phyloP scores from a whole-genome alignment of 2,329 filamentous ascomycete genomes.

The Chaetomium strumarium region DNA sequence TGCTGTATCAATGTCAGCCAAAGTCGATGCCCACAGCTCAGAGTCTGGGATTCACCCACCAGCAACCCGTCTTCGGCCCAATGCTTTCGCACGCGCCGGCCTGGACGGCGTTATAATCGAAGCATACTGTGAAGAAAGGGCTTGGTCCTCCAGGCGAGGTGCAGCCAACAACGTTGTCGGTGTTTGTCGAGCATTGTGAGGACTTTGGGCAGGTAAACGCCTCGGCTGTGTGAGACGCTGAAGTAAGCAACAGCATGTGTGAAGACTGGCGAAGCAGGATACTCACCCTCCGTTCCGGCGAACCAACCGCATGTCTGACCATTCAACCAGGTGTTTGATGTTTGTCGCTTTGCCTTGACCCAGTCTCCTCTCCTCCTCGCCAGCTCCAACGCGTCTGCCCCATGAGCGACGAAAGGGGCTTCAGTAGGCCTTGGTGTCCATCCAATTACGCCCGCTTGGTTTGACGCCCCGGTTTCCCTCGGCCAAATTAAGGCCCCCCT shows the following conservation, averaged over 20 bases:
- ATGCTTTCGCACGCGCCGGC: conserved; percentile 27
- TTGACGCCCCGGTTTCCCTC: conserved; percentile 12
- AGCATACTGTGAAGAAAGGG: conserved; percentile 31
- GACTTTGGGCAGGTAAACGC: conserved; percentile 18
- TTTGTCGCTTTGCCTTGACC: conserved; percentile 9
- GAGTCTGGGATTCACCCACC: conserved; percentile 24
- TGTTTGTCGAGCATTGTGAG: conserved; percentile 29
- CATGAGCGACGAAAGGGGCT: conserved; percentile 1
- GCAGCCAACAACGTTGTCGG: conserved; percentile 33
- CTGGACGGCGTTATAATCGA: conserved; percentile 30
- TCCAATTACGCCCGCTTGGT: conserved; percentile 11
- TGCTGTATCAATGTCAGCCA: conserved; percentile 3
- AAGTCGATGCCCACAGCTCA: not conserved
- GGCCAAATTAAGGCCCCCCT: conserved; percentile 1
- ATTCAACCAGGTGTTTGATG: conserved; percentile 23
- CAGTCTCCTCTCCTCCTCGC: conserved; percentile 14
- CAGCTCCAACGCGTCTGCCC: conserved; percentile 18
- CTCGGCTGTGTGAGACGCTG: conserved; percentile 7
- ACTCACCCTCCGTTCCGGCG: conserved; percentile 22
- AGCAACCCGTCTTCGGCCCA: conserved; percentile 32
- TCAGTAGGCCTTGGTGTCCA: conserved; percentile 22
- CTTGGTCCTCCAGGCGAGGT: conserved; percentile 24
- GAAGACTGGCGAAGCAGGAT: not conserved
- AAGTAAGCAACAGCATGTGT: not conserved
- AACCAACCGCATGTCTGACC: conserved; percentile 27